Percentiles rank a stretch among this genome's conserved stretches.
phyloP scores from a whole-genome alignment of 345 rosid species.

The Passiflora organensis region DNA sequence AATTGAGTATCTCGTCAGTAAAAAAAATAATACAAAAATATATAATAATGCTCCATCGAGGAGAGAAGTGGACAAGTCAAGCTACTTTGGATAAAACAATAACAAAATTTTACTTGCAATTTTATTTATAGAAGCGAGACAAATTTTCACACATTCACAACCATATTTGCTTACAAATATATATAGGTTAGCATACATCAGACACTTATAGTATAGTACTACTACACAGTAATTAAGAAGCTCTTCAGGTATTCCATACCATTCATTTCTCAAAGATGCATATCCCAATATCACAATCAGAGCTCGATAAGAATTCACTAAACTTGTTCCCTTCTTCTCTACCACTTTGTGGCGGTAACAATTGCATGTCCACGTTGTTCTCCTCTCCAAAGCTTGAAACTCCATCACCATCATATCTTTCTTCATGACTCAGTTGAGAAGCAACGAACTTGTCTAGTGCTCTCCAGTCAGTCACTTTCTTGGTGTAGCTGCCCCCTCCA shows the following conservation, averaged over 20 bases:
- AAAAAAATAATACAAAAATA: too few species aligned
- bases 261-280: slow-evolving; percentile 53
- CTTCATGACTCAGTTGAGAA: slow-evolving; percentile 84
- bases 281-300: slow-evolving; percentile 48
- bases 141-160: slow-evolving; percentile 20
- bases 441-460: slow-evolving; percentile 84
- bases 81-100: too few species aligned
- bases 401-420: slow-evolving; percentile 27
- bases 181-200: slow-evolving; percentile 16
- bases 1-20: too few species aligned
- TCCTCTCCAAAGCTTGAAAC: slow-evolving; percentile 26
- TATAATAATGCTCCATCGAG: too few species aligned
- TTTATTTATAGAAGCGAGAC: neutral
- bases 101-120: too few species aligned
- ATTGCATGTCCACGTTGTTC: slow-evolving; percentile 22
- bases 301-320: slow-evolving; percentile 41
- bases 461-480: slow-evolving; percentile 77
- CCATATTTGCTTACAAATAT: slow-evolving; percentile 24
- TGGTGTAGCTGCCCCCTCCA: slow-evolving; percentile 19
- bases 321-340: slow-evolving; percentile 40
- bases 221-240: neutral
- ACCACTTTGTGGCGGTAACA: slow-evolving; percentile 41
- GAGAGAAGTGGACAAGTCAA: too few species aligned
- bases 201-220: slow-evolving; percentile 6
- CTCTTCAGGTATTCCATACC: slow-evolving; percentile 5